A percentile compares a stretch with the other conserved stretches of the same genome.
phyloP scores from a whole-genome alignment of 2,329 filamentous ascomycete species.

The Paecilomyces dactylethromorphus region DNA sequence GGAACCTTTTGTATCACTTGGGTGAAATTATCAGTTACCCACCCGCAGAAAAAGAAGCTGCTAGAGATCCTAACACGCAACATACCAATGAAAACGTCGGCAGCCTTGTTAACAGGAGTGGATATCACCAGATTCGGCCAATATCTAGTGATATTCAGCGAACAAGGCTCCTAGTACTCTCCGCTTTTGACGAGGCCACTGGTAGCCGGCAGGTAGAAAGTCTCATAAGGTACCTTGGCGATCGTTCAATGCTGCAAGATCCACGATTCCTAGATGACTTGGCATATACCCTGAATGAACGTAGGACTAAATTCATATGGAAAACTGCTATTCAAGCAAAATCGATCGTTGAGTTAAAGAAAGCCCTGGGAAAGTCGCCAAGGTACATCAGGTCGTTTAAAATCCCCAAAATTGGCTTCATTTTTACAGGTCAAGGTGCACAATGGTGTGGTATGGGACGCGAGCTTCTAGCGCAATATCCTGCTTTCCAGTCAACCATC shows the following conservation, averaged over 20 bases:
- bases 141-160: neutral
- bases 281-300: slow-evolving; percentile 1
- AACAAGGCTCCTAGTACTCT: neutral
- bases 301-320: slow-evolving; percentile 1
- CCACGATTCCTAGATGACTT: neutral
- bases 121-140: neutral
- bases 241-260: neutral
- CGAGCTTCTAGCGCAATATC: slow-evolving; percentile 6
- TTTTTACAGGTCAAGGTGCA: slow-evolving; percentile 15
- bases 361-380: neutral
- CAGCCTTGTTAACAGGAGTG: neutral
- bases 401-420: neutral
- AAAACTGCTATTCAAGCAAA: neutral
- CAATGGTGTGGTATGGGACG: slow-evolving; percentile 13
- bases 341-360: neutral
- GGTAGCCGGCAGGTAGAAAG: neutral
- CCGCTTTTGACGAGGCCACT: neutral
- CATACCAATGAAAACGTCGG: neutral
- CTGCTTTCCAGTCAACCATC: slow-evolving; percentile 7
- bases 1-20: neutral
- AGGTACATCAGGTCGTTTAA: neutral
- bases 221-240: neutral
- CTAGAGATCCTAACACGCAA: too few species aligned
- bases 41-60: too few species aligned
- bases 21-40: too few species aligned